Evolutionary conservation across 768 basidiomycete genomes (phyloP).

Genomic region (Cubamyces lactineus): DNA sequence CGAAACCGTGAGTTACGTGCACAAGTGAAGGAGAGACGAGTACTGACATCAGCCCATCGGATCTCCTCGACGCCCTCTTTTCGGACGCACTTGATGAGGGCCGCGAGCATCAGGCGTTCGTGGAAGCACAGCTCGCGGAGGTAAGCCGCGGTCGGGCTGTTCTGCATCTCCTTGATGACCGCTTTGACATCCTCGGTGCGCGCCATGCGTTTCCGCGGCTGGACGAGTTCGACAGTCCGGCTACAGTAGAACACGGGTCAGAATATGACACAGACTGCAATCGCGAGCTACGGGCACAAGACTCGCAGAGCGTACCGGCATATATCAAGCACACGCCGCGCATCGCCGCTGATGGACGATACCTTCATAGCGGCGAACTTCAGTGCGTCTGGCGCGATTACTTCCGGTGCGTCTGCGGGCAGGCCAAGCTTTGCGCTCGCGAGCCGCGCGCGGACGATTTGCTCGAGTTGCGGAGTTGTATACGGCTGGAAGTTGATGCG

Average conservation of each 20-base stretch:
- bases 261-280: not conserved
- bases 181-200: slow-evolving; percentile 72
- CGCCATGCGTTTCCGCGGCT: slow-evolving; percentile 53
- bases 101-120: slow-evolving; percentile 85
- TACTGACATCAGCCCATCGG: slow-evolving; percentile 75
- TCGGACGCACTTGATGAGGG: slow-evolving; percentile 79
- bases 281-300: not conserved
- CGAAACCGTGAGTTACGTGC: not conserved
- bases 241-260: slow-evolving; percentile 38
- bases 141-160: slow-evolving; percentile 86
- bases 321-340: slow-evolving; percentile 89
- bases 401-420: slow-evolving; percentile 50
- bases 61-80: slow-evolving; percentile 88
- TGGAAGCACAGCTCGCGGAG: slow-evolving; percentile 83
- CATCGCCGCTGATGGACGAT: slow-evolving; percentile 88
- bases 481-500: slow-evolving; percentile 95
- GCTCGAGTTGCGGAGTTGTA: slow-evolving; percentile 70
- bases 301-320: slow-evolving; percentile 60
- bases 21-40: slow-evolving; percentile 6
- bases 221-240: slow-evolving; percentile 82
- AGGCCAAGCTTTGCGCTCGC: slow-evolving; percentile 57
- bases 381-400: slow-evolving; percentile 72
- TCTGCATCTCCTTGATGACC: slow-evolving; percentile 86
- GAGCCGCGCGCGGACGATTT: slow-evolving; percentile 87
- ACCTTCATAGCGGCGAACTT: slow-evolving; percentile 83